phyloP scores from a whole-genome alignment of 1,139 yeast genomes.

The Candida gigantensis region DNA sequence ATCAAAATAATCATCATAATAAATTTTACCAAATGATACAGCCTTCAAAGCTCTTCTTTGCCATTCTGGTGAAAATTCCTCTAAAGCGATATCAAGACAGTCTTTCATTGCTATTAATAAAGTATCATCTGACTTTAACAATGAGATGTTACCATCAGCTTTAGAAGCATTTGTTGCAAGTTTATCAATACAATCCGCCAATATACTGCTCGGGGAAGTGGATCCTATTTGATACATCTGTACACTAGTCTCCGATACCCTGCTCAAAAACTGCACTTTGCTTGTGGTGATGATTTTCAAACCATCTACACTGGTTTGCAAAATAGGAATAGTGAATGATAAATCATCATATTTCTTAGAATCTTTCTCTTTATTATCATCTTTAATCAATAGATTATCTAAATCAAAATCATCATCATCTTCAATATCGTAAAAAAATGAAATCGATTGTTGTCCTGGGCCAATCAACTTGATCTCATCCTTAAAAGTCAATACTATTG shows the following conservation, averaged over 20 bases:
- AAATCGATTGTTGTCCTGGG: constrained; percentile 62
- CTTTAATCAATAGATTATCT: constrained; percentile 20
- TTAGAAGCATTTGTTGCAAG: constrained; percentile 71
- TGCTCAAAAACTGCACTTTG: constrained; percentile 62
- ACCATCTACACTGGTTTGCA: constrained; percentile 68
- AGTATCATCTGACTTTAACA: constrained; percentile 56
- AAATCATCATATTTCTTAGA: constrained; percentile 20
- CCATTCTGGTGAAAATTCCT: constrained; percentile 75
- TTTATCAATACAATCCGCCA: constrained; percentile 80
- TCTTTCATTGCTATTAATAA: constrained; percentile 65
- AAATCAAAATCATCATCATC: constrained; percentile 34
- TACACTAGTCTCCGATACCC: constrained; percentile 60
- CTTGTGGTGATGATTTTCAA: constrained; percentile 60
- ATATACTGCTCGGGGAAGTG: constrained; percentile 76
- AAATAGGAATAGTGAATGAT: constrained; percentile 36
- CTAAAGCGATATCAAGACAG: constrained; percentile 74
- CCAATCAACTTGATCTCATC: constrained; percentile 75
- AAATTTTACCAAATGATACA: constrained; percentile 84
- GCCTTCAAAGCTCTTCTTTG: constrained; percentile 81
- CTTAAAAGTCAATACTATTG: constrained; percentile 58
- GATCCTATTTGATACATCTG: constrained; percentile 82
- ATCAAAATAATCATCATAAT: constrained; percentile 46
- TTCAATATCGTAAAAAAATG: constrained; percentile 46
- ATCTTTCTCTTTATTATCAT: constrained; percentile 8
- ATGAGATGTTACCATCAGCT: constrained; percentile 70